A percentile compares a stretch with the other conserved stretches of the same genome.
Evolutionary conservation across 2,329 filamentous ascomycete genomes (phyloP).

Genomic region (Cercospora beticola): DNA sequence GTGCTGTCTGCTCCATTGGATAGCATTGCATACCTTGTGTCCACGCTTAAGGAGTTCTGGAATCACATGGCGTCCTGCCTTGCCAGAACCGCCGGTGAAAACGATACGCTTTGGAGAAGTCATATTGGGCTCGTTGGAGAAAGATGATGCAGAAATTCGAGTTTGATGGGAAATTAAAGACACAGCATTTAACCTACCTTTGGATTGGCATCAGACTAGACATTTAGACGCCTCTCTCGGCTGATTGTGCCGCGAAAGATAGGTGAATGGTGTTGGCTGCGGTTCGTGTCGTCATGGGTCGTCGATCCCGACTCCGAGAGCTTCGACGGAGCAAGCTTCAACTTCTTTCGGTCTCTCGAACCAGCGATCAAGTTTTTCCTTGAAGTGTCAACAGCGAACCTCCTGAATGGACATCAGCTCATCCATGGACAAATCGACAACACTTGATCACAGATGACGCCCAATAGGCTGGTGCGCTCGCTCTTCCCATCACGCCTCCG

Average conservation of each 20-base stretch:
- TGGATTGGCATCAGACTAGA: neutral
- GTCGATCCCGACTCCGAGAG: neutral
- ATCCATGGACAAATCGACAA: slow-evolving; percentile 18
- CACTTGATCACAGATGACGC: slow-evolving; percentile 33
- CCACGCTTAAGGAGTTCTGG: slow-evolving; percentile 52
- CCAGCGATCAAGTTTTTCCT: neutral
- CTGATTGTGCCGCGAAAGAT: slow-evolving; percentile 7
- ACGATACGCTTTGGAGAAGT: slow-evolving; percentile 44
- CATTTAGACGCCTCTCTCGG: slow-evolving; percentile 8
- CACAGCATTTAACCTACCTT: neutral
- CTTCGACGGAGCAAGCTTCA: neutral
- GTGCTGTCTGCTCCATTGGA: too few relatives aligned
- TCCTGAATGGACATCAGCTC: slow-evolving; percentile 6
- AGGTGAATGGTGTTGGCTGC: neutral
- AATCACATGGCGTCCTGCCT: slow-evolving; percentile 58
- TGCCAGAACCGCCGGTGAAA: slow-evolving; percentile 57
- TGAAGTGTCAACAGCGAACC: neutral
- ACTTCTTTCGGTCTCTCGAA: neutral
- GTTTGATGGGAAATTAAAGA: neutral
- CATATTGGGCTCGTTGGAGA: neutral
- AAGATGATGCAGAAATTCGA: neutral
- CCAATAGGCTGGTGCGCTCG: slow-evolving; percentile 48
- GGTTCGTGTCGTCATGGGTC: slow-evolving; percentile 7
- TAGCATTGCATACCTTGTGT: slow-evolving; percentile 40
- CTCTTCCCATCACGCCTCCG: slow-evolving; percentile 44